These are phyloP conservation scores for Penicillium desertorum DNA, from an alignment of 495 filamentous ascomycete genomes.

Conservation along the genomic window DNA sequence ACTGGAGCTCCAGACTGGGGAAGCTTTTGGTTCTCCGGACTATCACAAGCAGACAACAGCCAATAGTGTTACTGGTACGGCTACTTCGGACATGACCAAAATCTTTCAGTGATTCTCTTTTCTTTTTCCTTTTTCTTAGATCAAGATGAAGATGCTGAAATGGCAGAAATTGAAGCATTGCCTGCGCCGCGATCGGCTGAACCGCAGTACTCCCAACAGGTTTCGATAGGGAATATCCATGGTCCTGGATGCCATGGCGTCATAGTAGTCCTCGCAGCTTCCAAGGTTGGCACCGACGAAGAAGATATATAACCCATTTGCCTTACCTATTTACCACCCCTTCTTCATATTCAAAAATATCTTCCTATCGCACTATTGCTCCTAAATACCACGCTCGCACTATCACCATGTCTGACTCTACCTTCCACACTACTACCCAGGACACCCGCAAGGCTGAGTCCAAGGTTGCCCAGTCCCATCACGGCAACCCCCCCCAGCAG, in stretches of 20 bases:
- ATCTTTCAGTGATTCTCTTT: too few relatives aligned
- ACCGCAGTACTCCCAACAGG: not conserved
- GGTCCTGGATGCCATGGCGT: conserved; percentile 19
- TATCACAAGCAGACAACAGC: conserved; percentile 4
- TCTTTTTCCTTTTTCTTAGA: too few relatives aligned
- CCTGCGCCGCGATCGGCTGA: too few relatives aligned
- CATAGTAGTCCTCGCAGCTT: conserved; percentile 18
- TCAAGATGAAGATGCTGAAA: too few relatives aligned
- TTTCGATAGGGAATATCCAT: conserved; percentile 16
- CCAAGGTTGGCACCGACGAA: not conserved
- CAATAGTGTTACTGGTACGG: not conserved
- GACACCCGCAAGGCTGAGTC: conserved; percentile 55
- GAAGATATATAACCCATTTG: conserved; percentile 11
- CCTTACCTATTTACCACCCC: not conserved
- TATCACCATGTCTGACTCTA: conserved; percentile 42
- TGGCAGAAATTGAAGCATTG: too few relatives aligned
- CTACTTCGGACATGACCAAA: too few relatives aligned
- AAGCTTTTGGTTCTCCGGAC: not conserved
- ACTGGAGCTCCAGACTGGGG: not conserved
- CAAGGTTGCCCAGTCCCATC: conserved; percentile 39
- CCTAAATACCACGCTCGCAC: too few relatives aligned
- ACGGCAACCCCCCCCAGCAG: conserved; percentile 42
- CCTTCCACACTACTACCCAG: conserved; percentile 52
- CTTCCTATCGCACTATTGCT: too few relatives aligned
- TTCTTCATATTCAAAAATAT: not conserved